Base-by-base conservation (phyloP, 148 eudicot species). In the Chenopodium quinoa region DNA sequence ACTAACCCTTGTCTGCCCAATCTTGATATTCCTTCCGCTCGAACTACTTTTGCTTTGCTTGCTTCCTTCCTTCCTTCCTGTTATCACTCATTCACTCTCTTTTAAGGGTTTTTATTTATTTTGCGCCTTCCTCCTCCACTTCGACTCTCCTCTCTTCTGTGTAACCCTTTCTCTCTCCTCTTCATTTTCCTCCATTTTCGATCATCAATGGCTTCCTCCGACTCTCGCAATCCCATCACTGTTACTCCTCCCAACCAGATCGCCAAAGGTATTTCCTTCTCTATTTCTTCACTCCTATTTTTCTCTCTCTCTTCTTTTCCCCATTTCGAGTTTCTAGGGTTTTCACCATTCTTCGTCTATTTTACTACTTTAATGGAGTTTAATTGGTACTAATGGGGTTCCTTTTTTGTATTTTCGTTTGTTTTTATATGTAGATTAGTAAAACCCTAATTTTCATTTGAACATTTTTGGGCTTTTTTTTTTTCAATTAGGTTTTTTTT, bases 151-250 rank as follows among this genome's bases (percentile, higher is more conserved):
- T 32, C 27, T 27, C 27, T 27, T 27, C 27, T 27, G 27, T 27
- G 47, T 19, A n/a, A 78, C 7, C 27, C 17, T 25, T 20, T 37
- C 20, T 58, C 63, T 58, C 63, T 58, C 63, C 6, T 47, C 73
- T 54, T 73, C 69, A 29, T 81, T 78, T 84, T 63, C 75, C 25
- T 48, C 80, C 85, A 52, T 52, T 52, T 40, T 68, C 82, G 83
- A 84, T 88, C 91, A 87, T 75, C 94, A 75, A 92, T 92, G 97
- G 97, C 93, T 29, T 82, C 83, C 73, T 79, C 89, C 74, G 89
- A 87, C 78, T 81, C 92, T 81, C 93, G 89, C 88, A 76, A 64
- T 34, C 82, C 75, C 60, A 84, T 79, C 71, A 75, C 87, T 13
- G 44, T 82, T 81, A 58, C 80, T 54, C 54, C 87, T 79, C 83